Conservation (phyloP, 2,329 filamentous ascomycete species). For the Xylogone sp. region DNA sequence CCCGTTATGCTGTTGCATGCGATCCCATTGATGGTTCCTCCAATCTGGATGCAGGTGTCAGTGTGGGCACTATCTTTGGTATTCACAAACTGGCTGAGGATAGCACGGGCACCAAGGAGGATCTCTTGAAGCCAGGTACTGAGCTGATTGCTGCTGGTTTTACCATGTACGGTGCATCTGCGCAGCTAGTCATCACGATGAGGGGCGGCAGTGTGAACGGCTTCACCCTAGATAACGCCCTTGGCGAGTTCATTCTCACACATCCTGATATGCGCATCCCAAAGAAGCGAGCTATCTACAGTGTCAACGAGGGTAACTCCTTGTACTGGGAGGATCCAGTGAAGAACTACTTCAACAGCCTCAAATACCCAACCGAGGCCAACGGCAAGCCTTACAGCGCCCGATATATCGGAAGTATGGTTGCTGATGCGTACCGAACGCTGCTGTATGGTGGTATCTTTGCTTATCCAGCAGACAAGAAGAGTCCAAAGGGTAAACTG, state of each 20-base stretch:
- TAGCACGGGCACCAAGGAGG: conserved; percentile 71
- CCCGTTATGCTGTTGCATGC: conserved; percentile 93
- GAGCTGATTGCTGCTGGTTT: conserved; percentile 95
- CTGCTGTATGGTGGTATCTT: conserved; percentile 95
- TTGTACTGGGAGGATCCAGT: conserved; percentile 91
- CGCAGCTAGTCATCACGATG: conserved; percentile 97
- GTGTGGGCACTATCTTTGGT: conserved; percentile 94
- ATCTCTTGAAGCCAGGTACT: conserved; percentile 83
- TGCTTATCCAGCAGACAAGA: conserved; percentile 95
- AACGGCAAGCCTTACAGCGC: conserved; percentile 87
- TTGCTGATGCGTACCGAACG: conserved; percentile 95
- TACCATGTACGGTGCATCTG: conserved; percentile 98
- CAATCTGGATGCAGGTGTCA: conserved; percentile 96
- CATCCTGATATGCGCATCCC: conserved; percentile 94
- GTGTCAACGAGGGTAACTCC: conserved; percentile 97
- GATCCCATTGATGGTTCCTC: conserved; percentile 97
- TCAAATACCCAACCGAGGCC: conserved; percentile 72
- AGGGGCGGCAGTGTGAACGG: conserved; percentile 88
- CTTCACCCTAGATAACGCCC: conserved; percentile 93
- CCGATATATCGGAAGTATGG: conserved; percentile 97
- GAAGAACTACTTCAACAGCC: conserved; percentile 80
- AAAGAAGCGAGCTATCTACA: conserved; percentile 81
- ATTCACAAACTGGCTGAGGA: conserved; percentile 85
- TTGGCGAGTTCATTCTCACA: conserved; percentile 98
- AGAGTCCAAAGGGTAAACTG: conserved; percentile 97